Conservation (phyloP, 2,329 filamentous ascomycete genomes). For the Grosmannia penicillata region DNA sequence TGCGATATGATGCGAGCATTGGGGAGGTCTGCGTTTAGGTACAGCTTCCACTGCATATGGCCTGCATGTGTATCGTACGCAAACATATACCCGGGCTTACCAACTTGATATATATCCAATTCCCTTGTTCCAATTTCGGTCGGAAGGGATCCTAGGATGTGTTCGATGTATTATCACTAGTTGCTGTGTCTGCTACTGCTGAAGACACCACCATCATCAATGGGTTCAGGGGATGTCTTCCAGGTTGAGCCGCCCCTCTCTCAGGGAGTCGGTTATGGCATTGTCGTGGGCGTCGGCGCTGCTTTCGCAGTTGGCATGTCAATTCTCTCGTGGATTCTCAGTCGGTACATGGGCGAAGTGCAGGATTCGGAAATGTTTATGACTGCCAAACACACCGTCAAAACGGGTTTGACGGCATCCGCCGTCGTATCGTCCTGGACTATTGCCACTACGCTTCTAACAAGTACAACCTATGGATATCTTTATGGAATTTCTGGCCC, state of each 20-base stretch:
- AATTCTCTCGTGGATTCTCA: constrained; percentile 16
- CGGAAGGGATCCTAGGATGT: not conserved
- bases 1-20: too few relatives aligned
- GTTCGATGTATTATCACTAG: not conserved
- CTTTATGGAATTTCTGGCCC: constrained; percentile 51
- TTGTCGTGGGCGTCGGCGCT: constrained; percentile 59
- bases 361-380: constrained; percentile 89
- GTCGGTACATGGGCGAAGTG: constrained; percentile 39
- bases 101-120: too few relatives aligned
- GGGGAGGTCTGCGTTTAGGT: too few relatives aligned
- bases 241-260: constrained; percentile 22
- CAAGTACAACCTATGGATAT: constrained; percentile 69
- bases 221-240: not conserved
- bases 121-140: not conserved
- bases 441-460: constrained; percentile 70
- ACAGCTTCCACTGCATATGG: too few relatives aligned
- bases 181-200: not conserved
- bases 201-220: not conserved
- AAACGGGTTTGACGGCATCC: constrained; percentile 72
- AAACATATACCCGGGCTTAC: too few relatives aligned
- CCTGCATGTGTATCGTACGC: too few relatives aligned
- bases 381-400: constrained; percentile 74
- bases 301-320: constrained; percentile 50
- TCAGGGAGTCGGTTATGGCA: constrained; percentile 60
- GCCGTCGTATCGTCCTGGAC: constrained; percentile 94